These are phyloP conservation scores for Neonectria ditissima DNA, from an alignment of 2,329 filamentous ascomycete species.

Conservation along the genomic window DNA sequence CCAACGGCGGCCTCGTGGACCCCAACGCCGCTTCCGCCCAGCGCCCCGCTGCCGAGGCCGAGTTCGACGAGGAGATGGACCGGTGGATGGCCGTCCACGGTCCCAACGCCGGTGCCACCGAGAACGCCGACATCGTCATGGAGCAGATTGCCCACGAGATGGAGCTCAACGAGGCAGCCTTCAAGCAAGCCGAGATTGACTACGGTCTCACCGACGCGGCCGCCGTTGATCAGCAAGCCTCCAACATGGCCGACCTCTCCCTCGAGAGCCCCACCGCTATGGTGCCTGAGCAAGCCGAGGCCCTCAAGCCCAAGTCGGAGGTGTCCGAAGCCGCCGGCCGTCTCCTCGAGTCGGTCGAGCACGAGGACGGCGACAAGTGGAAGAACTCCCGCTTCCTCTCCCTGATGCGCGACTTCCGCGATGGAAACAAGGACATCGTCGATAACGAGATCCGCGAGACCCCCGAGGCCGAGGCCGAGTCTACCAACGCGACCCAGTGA, in stretches of 20 bases:
- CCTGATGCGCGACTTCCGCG: constrained; percentile 59
- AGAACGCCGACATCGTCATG: constrained; percentile 57
- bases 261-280: constrained; percentile 36
- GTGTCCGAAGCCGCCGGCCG: constrained; percentile 58
- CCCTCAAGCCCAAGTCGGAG: constrained; percentile 48
- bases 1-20: constrained; percentile 42
- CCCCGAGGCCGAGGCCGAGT: constrained; percentile 27
- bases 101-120: constrained; percentile 47
- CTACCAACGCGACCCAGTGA: constrained; percentile 34
- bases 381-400: constrained; percentile 59
- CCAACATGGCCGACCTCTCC: constrained; percentile 50
- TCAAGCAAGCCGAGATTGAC: constrained; percentile 39
- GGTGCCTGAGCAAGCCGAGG: constrained; percentile 30
- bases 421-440: constrained; percentile 58
- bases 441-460: constrained; percentile 55
- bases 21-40: constrained; percentile 38
- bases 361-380: constrained; percentile 60
- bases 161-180: constrained; percentile 50
- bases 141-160: constrained; percentile 57
- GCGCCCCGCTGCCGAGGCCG: constrained; percentile 42
- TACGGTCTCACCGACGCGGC: constrained; percentile 18
- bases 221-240: constrained; percentile 45
- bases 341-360: constrained; percentile 57
- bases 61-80: constrained; percentile 57
- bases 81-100: constrained; percentile 56